A percentile compares a stretch with the other conserved stretches of the same genome.
Evolutionary conservation across 768 basidiomycete species (phyloP).

Genomic region (Tylopilus felleus): DNA sequence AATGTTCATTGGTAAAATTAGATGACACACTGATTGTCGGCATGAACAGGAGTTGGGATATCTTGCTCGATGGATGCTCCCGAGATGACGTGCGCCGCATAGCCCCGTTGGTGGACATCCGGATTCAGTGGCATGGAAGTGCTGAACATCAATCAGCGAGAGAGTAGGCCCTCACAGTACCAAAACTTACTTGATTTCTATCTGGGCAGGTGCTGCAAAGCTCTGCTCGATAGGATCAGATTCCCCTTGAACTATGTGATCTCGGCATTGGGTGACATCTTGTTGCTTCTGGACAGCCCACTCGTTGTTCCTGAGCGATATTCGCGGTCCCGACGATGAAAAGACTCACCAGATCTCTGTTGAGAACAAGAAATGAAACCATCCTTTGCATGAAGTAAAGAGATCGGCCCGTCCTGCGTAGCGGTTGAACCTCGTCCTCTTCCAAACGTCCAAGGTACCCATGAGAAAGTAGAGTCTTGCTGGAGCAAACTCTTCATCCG

Average conservation of each 20-base stretch:
- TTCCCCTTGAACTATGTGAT: background rate
- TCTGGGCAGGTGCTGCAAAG: background rate
- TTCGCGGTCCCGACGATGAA: too few species aligned
- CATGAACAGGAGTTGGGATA: too few species aligned
- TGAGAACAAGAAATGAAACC: background rate
- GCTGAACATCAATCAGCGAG: background rate
- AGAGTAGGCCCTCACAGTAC: background rate
- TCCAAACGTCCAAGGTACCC: background rate
- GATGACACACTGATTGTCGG: background rate
- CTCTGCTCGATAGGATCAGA: background rate
- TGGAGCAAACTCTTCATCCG: background rate
- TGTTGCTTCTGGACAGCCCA: too few species aligned
- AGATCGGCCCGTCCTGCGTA: background rate
- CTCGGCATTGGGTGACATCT: background rate
- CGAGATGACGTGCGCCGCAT: background rate
- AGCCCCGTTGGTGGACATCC: too few species aligned
- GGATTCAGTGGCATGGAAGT: background rate
- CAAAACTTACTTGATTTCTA: too few species aligned
- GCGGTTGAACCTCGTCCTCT: background rate
- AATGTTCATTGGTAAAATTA: background rate
- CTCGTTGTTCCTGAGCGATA: too few species aligned
- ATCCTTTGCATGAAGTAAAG: background rate
- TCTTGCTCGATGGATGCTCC: background rate
- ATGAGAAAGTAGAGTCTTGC: too few species aligned
- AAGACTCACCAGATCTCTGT: too few species aligned